Base-by-base conservation (phyloP, 805 yeast species). In the Wickerhamiella australiensis region DNA sequence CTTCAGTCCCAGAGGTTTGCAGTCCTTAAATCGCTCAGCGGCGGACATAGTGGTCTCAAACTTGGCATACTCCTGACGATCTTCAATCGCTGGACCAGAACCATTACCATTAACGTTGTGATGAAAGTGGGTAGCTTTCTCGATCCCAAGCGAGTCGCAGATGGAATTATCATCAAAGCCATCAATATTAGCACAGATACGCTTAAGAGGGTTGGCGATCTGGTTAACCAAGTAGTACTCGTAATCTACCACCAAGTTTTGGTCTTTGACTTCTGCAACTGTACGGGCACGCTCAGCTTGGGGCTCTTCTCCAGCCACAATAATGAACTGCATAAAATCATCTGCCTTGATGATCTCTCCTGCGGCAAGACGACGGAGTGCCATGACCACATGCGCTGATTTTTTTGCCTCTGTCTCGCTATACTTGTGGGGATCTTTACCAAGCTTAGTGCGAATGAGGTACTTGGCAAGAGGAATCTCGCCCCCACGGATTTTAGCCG, bases 271-370 rank as follows among this genome's bases (percentile, higher is more conserved):
- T 58, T 90, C 96, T 56, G 76, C 79, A 49, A 85, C 70, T 0
- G 96, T 78, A 52, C 85, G 75, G 0, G 98, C 95, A 50, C 96
- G 74, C 52, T 83, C 90, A 0, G 94, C 90, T 8, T 77, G 76
- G 1, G 75, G 52, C 46, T 47, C 50, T 17, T 36, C 51, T 6
- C 59, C 66, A 35, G 69, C 75, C 1, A 94, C 77, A 31, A 92
- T 80, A 41, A 92, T 82, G 68, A 74, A 92, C 0, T 96, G 82
- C 35, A 92, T 81, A 44, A 92, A 96, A 57, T 82, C 82, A 18
- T 95, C 95, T 0, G 94, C 94, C 55, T 80, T 80, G 46, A 92
- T 76, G 33, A 83, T 80, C 59, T 87, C 88, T 31, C 97, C 96
- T 53, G 79, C 80, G n/a, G 74, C 76, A 56, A 84, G 70, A 65